These are phyloP conservation scores for Cyclotella atomus DNA, from an alignment of 108 stramenopile genomes.

Conservation along the genomic window DNA sequence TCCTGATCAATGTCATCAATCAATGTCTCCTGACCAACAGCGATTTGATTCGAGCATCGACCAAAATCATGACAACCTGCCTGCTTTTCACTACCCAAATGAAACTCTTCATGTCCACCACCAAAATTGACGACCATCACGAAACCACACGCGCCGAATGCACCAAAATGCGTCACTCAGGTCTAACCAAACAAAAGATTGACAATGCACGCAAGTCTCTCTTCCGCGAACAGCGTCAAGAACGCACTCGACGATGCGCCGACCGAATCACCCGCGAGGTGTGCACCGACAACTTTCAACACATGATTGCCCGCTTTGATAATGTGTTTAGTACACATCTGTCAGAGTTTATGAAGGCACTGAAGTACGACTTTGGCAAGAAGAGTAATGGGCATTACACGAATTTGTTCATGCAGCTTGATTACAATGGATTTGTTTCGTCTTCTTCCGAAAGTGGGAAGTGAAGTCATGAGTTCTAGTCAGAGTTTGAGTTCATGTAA, in stretches of 20 bases:
- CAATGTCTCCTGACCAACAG: conserved; percentile 94
- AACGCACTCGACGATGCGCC: conserved; percentile 33
- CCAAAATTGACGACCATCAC: conserved; percentile 53
- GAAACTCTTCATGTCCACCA: conserved; percentile 78
- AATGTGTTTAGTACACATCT: conserved; percentile 78
- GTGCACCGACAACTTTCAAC: conserved; percentile 66
- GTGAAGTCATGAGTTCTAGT: too few relatives aligned
- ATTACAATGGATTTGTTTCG: conserved; percentile 87
- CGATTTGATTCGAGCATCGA: conserved; percentile 71
- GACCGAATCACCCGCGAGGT: conserved; percentile 69
- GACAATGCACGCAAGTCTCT: conserved; percentile 23
- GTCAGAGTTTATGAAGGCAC: conserved; percentile 72
- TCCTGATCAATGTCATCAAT: conserved; percentile 83
- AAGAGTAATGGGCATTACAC: conserved; percentile 62
- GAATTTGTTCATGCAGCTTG: conserved; percentile 79
- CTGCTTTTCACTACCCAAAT: conserved; percentile 85
- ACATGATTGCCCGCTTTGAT: conserved; percentile 80
- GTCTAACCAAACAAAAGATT: conserved; percentile 28
- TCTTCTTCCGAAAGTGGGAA: not conserved
- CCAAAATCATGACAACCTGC: conserved; percentile 84
- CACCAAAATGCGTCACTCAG: conserved; percentile 38
- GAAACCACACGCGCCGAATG: conserved; percentile 44
- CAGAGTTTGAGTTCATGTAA: too few relatives aligned
- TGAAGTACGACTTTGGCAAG: conserved; percentile 43
- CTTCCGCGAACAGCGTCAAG: conserved; percentile 65